Percentiles rank a stretch among this genome's conserved stretches.
These are phyloP conservation scores for Scolecobasidium constrictum DNA, from an alignment of 2,329 filamentous ascomycete genomes.

Conservation along the genomic window DNA sequence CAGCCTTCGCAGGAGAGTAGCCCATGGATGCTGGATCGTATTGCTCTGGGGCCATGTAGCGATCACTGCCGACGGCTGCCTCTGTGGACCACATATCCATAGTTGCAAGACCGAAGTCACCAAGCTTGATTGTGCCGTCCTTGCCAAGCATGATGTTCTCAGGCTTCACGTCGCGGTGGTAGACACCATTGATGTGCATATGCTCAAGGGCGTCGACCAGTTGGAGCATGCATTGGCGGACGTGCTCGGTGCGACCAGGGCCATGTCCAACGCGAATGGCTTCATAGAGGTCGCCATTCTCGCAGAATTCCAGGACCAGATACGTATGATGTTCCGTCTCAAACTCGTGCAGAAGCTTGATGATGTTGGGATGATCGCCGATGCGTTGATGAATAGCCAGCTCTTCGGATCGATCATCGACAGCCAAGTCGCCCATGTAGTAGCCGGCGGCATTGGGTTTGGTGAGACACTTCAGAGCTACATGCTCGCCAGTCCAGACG, in stretches of 20 bases:
- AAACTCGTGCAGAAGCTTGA: conserved; percentile 84
- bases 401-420: conserved; percentile 78
- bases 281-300: conserved; percentile 93
- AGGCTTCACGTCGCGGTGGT: conserved; percentile 97
- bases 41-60: conserved; percentile 98
- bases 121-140: conserved; percentile 84
- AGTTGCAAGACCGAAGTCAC: conserved; percentile 90
- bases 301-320: conserved; percentile 89
- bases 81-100: conserved; percentile 85
- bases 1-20: conserved; percentile 86
- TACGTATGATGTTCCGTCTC: conserved; percentile 87
- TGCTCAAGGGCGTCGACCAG: conserved; percentile 81
- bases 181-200: conserved; percentile 84
- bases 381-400: conserved; percentile 70
- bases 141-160: conserved; percentile 96
- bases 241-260: conserved; percentile 88
- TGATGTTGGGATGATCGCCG: conserved; percentile 75
- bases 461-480: conserved; percentile 93
- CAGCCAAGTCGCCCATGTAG: conserved; percentile 51
- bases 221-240: conserved; percentile 94
- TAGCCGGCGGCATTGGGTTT: conserved; percentile 60
- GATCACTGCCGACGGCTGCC: conserved; percentile 88
- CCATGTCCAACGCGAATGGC: conserved; percentile 84
- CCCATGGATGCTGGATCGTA: conserved; percentile 80
- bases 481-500: conserved; percentile 60